Percentiles rank a stretch among this genome's conserved stretches.
phyloP scores from a whole-genome alignment of 345 rosid species.

The Linum usitatissimum region DNA sequence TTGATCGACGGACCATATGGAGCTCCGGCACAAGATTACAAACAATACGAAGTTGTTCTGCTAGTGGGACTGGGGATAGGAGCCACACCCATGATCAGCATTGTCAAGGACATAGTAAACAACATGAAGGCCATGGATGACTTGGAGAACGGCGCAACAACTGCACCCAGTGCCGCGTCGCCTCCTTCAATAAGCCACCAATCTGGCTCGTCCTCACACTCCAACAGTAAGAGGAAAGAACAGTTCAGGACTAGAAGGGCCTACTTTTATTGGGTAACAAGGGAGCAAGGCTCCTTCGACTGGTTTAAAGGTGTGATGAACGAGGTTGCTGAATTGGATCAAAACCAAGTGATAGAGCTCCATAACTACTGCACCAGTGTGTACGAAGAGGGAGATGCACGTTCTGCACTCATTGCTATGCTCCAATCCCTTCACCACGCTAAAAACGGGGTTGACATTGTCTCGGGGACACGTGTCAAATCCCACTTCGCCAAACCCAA shows the following conservation, averaged over 20 bases:
- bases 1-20: slow-evolving; percentile 1
- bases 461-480: background rate
- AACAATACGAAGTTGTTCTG: background rate
- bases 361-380: background rate
- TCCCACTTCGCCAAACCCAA: no score
- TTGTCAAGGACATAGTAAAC: background rate
- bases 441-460: background rate
- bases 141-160: no score
- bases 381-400: background rate
- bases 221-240: background rate
- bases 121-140: background rate
- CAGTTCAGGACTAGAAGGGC: background rate
- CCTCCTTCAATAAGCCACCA: no score
- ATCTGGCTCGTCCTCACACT: no score
- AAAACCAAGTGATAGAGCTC: background rate
- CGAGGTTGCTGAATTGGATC: background rate
- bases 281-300: background rate
- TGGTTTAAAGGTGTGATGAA: background rate
- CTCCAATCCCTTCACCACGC: background rate
- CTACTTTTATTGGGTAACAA: background rate
- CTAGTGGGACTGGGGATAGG: slow-evolving; percentile 2
- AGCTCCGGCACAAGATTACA: slow-evolving; percentile 6
- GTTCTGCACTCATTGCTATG: background rate
- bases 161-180: no score
- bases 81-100: slow-evolving; percentile 3